A percentile compares a stretch with the other conserved stretches of the same genome.
Conservation (phyloP, 2,329 filamentous ascomycete species). For the Hymenoscyphus salicellus region DNA sequence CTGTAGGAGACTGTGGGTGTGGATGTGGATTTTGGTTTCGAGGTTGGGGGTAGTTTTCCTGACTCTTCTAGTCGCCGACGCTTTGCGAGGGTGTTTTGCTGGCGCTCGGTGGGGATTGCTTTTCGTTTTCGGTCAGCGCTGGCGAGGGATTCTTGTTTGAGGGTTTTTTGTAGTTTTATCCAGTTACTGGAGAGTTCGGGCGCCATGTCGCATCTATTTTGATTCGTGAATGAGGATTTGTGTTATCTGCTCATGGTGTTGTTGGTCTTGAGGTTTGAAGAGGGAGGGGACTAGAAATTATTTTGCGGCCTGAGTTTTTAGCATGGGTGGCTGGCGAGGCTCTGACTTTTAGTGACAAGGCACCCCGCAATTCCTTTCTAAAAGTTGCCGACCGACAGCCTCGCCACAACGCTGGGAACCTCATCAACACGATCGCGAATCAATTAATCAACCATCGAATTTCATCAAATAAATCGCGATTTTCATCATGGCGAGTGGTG, state of each 20-base stretch:
- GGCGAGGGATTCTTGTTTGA: slow-evolving; percentile 44
- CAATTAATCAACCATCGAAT: neutral
- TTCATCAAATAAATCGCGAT: slow-evolving; percentile 16
- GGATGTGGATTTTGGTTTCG: neutral
- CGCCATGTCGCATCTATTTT: slow-evolving; percentile 29
- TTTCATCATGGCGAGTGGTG: slow-evolving; percentile 53
- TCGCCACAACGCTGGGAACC: neutral
- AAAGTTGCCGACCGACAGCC: neutral
- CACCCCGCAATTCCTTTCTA: neutral
- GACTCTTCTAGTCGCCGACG: slow-evolving; percentile 34
- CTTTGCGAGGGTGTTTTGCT: slow-evolving; percentile 35
- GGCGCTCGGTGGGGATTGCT: slow-evolving; percentile 31
- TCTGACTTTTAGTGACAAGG: neutral
- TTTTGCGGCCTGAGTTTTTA: slow-evolving; percentile 3
- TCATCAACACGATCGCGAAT: slow-evolving; percentile 3
- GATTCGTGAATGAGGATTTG: neutral
- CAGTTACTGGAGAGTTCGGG: slow-evolving; percentile 64
- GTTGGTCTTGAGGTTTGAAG: slow-evolving; percentile 2
- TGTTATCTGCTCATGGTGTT: slow-evolving; percentile 8
- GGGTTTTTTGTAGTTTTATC: slow-evolving; percentile 69
- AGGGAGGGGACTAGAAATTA: neutral
- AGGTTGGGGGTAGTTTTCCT: neutral
- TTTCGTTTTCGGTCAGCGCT: slow-evolving; percentile 36
- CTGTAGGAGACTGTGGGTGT: neutral
- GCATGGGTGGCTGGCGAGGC: slow-evolving; percentile 18